Evolutionary conservation across 2,329 filamentous ascomycete species (phyloP).

Genomic region (Pestalotiopsis sp.): DNA sequence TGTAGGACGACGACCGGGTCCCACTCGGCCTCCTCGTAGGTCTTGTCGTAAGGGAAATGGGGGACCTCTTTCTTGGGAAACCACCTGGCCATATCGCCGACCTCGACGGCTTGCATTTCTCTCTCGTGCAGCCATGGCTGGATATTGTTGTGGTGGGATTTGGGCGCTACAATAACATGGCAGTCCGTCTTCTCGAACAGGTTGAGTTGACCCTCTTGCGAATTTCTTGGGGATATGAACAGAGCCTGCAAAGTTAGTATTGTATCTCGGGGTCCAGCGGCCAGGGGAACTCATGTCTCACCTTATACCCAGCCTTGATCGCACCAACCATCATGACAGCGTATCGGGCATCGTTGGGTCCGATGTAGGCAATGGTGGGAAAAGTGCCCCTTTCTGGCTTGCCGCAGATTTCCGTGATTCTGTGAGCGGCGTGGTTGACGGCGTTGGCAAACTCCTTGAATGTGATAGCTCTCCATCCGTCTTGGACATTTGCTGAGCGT

Average conservation of each 20-base stretch:
- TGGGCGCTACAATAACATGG: conserved; percentile 37
- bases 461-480: conserved; percentile 42
- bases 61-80: conserved; percentile 36
- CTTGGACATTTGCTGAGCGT: conserved; percentile 34
- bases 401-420: conserved; percentile 32
- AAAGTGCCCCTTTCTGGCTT: conserved; percentile 24
- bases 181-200: conserved; percentile 48
- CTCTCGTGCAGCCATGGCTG: conserved; percentile 40
- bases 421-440: conserved; percentile 40
- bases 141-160: conserved; percentile 30
- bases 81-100: conserved; percentile 35
- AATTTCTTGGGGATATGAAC: conserved; percentile 49
- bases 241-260: conserved; percentile 32
- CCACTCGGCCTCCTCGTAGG: conserved; percentile 43
- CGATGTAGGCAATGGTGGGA: conserved; percentile 48
- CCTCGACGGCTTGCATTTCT: conserved; percentile 40
- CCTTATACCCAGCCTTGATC: conserved; percentile 34
- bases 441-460: conserved; percentile 41
- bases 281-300: conserved; percentile 25
- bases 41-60: conserved; percentile 41
- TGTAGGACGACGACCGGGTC: conserved; percentile 45
- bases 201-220: conserved; percentile 44
- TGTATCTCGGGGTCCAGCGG: not conserved
- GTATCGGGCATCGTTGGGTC: conserved; percentile 37
- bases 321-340: conserved; percentile 22